These are phyloP conservation scores for Millerozyma miso DNA, from an alignment of 805 yeast genomes.

Conservation along the genomic window DNA sequence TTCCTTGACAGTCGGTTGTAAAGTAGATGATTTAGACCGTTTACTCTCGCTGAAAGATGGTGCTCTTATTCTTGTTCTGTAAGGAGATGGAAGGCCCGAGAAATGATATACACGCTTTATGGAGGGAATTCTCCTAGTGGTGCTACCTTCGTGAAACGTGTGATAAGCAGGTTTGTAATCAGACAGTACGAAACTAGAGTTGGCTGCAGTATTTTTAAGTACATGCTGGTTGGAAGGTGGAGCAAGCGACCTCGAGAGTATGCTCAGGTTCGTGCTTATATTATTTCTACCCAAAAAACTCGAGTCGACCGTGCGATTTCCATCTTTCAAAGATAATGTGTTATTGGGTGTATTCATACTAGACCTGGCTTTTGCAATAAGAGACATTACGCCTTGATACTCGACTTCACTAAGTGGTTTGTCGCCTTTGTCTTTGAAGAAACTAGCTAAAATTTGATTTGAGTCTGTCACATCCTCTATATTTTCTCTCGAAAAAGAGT, in stretches of 20 bases:
- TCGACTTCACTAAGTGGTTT: constrained; percentile 70
- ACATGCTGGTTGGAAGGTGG: constrained; percentile 27
- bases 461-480: constrained; percentile 14
- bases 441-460: constrained; percentile 60
- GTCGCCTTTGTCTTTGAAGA: constrained; percentile 72
- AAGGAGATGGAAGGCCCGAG: constrained; percentile 43
- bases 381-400: constrained; percentile 73
- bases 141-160: constrained; percentile 21
- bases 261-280: background rate
- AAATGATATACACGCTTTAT: constrained; percentile 42
- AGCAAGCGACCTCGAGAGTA: constrained; percentile 9
- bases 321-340: background rate
- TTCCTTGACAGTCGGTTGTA: background rate
- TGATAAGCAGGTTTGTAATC: constrained; percentile 38
- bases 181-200: constrained; percentile 24
- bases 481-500: constrained; percentile 4
- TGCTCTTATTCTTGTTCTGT: constrained; percentile 35
- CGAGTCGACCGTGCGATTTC: background rate
- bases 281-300: background rate
- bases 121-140: constrained; percentile 24
- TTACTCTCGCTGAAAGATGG: constrained; percentile 15
- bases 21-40: background rate
- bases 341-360: constrained; percentile 5
- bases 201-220: constrained; percentile 21
- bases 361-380: constrained; percentile 25